phyloP scores from a whole-genome alignment of 768 basidiomycete genomes.

The Xerocomellus dryophilus region DNA sequence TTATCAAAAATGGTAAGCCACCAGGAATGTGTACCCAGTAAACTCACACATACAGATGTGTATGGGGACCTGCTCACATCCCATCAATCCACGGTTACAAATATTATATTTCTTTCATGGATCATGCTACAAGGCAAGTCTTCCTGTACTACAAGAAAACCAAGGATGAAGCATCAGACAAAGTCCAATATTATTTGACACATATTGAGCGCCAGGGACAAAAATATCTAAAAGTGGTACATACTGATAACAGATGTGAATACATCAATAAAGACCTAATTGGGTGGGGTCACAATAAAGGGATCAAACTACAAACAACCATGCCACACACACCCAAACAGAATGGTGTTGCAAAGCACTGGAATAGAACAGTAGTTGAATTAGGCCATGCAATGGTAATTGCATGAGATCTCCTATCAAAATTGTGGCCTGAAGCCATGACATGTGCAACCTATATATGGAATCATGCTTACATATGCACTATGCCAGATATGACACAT shows the following conservation, averaged over 20 bases:
- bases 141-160: too few relatives aligned
- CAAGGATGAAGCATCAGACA: too few relatives aligned
- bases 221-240: slow-evolving; percentile 7
- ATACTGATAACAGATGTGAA: slow-evolving; percentile 34
- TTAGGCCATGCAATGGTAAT: slow-evolving; percentile 34
- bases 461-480: slow-evolving; percentile 14
- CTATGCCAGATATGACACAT: neutral
- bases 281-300: slow-evolving; percentile 19
- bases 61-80: too few relatives aligned
- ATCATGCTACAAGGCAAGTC: too few relatives aligned
- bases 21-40: slow-evolving; percentile 5
- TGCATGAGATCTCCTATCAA: slow-evolving; percentile 9
- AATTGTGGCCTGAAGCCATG: slow-evolving; percentile 33
- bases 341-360: slow-evolving; percentile 38
- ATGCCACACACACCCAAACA: slow-evolving; percentile 38
- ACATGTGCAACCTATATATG: slow-evolving; percentile 27
- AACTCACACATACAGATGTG: too few relatives aligned
- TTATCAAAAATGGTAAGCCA: neutral
- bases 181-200: slow-evolving; percentile 22
- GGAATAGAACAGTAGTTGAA: slow-evolving; percentile 35
- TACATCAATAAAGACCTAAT: slow-evolving; percentile 25
- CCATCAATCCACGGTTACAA: too few relatives aligned
- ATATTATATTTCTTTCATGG: too few relatives aligned
- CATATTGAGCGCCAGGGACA: slow-evolving; percentile 17
- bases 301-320: slow-evolving; percentile 32